These are phyloP conservation scores for Teunomyces barrocoloradensis DNA, from an alignment of 805 yeast genomes.

Conservation along the genomic window DNA sequence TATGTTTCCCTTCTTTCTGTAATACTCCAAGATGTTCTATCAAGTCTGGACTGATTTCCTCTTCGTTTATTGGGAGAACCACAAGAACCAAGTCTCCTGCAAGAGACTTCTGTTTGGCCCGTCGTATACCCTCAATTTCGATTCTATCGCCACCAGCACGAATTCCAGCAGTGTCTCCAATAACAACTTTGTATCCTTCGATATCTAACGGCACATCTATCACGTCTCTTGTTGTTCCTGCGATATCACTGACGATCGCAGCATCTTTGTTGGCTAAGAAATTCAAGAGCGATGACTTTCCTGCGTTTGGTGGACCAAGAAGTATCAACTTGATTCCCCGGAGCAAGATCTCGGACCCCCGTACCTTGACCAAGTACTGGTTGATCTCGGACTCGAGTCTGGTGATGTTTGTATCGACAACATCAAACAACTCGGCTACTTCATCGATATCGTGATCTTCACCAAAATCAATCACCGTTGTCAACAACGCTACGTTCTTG, in stretches of 20 bases:
- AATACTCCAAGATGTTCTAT: slow-evolving; percentile 34
- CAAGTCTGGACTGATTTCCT: slow-evolving; percentile 27
- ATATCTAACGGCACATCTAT: slow-evolving; percentile 80
- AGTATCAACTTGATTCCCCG: slow-evolving; percentile 72
- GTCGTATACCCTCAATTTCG: slow-evolving; percentile 75
- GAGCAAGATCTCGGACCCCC: slow-evolving; percentile 59
- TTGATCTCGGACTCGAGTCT: slow-evolving; percentile 45
- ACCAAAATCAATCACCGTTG: slow-evolving; percentile 92
- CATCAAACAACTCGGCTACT: slow-evolving; percentile 48
- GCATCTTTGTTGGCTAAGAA: slow-evolving; percentile 73
- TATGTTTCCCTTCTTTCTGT: slow-evolving; percentile 24
- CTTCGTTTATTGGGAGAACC: slow-evolving; percentile 51
- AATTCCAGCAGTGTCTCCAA: slow-evolving; percentile 94
- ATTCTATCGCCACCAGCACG: slow-evolving; percentile 56
- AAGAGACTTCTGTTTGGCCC: slow-evolving; percentile 63
- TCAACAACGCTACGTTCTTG: slow-evolving; percentile 64
- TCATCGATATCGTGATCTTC: slow-evolving; percentile 87
- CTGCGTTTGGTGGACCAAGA: slow-evolving; percentile 94
- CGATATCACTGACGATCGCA: slow-evolving; percentile 86
- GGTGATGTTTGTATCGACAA: slow-evolving; percentile 45
- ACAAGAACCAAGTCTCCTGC: slow-evolving; percentile 69
- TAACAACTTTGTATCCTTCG: slow-evolving; percentile 75
- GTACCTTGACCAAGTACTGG: slow-evolving; percentile 44
- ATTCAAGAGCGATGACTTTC: slow-evolving; percentile 86
- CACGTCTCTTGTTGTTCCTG: slow-evolving; percentile 93